These are phyloP conservation scores for Plasmodium reichenowi DNA, from an alignment of 169 alveolate genomes.

Conservation along the genomic window DNA sequence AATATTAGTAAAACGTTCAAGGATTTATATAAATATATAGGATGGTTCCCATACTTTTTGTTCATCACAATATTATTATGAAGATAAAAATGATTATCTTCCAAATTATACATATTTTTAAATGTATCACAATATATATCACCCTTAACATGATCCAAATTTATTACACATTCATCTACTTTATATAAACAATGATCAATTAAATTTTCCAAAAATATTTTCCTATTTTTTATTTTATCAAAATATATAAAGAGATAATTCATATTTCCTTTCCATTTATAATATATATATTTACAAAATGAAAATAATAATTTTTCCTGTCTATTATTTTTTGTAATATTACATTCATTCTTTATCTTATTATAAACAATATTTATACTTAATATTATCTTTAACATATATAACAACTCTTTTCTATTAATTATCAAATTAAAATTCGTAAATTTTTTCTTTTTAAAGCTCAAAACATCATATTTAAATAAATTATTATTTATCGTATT, in stretches of 20 bases:
- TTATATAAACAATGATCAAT: constrained; percentile 9
- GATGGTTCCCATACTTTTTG: too few species aligned
- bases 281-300: constrained; percentile 6
- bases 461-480: too few species aligned
- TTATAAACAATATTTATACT: constrained; percentile 14
- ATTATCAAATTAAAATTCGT: too few species aligned
- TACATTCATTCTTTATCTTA: not conserved
- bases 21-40: not conserved
- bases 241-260: constrained; percentile 39
- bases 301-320: not conserved
- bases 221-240: constrained; percentile 8
- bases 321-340: not conserved
- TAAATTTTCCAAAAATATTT: constrained; percentile 12
- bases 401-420: not conserved
- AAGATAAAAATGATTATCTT: not conserved
- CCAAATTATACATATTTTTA: not conserved
- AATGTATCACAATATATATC: not conserved
- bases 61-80: not conserved
- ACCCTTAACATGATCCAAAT: not conserved
- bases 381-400: constrained; percentile 10
- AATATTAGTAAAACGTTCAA: constrained; percentile 5
- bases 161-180: not conserved
- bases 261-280: constrained; percentile 9
- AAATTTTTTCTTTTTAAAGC: too few species aligned
- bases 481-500: too few species aligned